These are phyloP conservation scores for Starmerella cellae DNA, from an alignment of 805 yeast genomes.

Conservation along the genomic window DNA sequence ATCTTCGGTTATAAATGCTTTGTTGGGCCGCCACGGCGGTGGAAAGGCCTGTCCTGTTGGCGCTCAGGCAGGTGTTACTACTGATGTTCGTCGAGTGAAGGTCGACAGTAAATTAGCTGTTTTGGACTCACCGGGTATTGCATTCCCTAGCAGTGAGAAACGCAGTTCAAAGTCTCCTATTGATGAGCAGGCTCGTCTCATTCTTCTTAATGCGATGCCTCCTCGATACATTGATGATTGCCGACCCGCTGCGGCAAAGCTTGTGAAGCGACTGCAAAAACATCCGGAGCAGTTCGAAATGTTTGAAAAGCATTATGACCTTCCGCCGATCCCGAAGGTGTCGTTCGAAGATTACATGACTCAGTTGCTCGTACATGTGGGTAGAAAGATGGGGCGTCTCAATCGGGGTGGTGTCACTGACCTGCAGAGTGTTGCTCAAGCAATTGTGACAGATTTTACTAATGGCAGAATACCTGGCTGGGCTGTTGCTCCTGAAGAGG, in stretches of 20 bases:
- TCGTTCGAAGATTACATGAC: constrained; percentile 68
- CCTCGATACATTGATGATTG: constrained; percentile 79
- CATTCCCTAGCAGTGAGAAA: constrained; percentile 56
- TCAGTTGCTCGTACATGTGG: constrained; percentile 80
- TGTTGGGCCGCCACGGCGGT: constrained; percentile 49
- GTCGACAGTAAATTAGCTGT: constrained; percentile 78
- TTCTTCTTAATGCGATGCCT: constrained; percentile 78
- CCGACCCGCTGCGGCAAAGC: constrained; percentile 59
- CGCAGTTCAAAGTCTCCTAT: constrained; percentile 28
- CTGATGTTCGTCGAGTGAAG: constrained; percentile 80
- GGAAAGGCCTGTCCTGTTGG: constrained; percentile 85
- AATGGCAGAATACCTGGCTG: constrained; percentile 90
- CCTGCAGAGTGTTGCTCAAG: constrained; percentile 66
- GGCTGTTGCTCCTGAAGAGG: constrained; percentile 50
- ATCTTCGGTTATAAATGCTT: constrained; percentile 83
- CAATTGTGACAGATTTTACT: constrained; percentile 88
- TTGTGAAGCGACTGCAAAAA: constrained; percentile 63
- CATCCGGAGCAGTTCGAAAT: constrained; percentile 52
- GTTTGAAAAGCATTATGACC: constrained; percentile 55
- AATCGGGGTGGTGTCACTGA: constrained; percentile 91
- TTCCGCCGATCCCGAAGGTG: constrained; percentile 66
- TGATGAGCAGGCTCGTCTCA: constrained; percentile 77
- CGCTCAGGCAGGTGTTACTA: constrained; percentile 94
- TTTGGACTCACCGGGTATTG: constrained; percentile 94
- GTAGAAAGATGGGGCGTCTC: constrained; percentile 82